A percentile compares a stretch with the other conserved stretches of the same genome.
Evolutionary conservation across 306 rosid genomes (phyloP).

Genomic region (Quercus glauca): DNA sequence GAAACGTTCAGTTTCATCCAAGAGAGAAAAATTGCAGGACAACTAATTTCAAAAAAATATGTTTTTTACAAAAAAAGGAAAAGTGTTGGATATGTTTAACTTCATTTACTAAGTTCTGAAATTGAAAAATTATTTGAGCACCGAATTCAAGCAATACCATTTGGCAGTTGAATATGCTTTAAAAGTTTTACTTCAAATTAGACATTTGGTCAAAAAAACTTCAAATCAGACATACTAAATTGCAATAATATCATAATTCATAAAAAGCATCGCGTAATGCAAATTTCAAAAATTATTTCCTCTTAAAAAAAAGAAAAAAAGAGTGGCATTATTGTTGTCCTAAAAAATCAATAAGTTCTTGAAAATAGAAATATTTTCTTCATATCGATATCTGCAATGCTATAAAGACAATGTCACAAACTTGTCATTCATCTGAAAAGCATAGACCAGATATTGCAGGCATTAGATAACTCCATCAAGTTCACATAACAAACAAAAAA

Average conservation of each 20-base stretch:
- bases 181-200: background rate
- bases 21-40: background rate
- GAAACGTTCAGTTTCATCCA: constrained; percentile 1
- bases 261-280: background rate
- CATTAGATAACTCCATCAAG: background rate
- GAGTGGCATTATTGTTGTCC: background rate
- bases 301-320: background rate
- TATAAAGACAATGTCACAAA: background rate
- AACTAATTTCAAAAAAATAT: background rate
- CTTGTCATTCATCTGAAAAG: background rate
- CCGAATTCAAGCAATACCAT: background rate
- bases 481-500: background rate
- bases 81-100: background rate
- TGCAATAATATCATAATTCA: background rate
- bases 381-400: background rate
- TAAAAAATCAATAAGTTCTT: background rate
- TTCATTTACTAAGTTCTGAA: background rate
- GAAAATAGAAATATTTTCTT: background rate
- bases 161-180: background rate
- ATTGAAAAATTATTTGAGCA: background rate
- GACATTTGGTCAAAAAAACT: background rate
- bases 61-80: background rate
- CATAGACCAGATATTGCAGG: background rate
- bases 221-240: background rate
- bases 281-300: background rate